These are phyloP conservation scores for Pleurostoma richardsiae DNA, from an alignment of 2,329 filamentous ascomycete genomes.

Conservation along the genomic window DNA sequence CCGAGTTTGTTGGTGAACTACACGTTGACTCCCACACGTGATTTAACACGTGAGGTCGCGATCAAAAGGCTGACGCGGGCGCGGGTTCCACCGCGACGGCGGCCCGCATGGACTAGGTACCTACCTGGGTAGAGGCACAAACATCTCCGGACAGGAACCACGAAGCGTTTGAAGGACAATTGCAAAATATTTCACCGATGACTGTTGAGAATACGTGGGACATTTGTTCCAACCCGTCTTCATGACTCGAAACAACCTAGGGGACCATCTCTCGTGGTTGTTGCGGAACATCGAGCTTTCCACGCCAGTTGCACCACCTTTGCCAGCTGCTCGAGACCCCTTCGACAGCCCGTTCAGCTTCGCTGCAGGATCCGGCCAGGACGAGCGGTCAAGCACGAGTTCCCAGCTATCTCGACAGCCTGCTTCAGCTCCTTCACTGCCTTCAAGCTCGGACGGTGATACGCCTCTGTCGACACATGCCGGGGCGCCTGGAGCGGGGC, in stretches of 20 bases:
- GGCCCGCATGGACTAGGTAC: no score
- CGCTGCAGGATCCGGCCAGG: slow-evolving; percentile 9
- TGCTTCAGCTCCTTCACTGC: slow-evolving; percentile 1
- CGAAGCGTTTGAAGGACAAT: no score
- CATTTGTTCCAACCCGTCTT: slow-evolving; percentile 34
- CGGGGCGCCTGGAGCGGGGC: slow-evolving; percentile 2
- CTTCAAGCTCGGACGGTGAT: slow-evolving; percentile 9
- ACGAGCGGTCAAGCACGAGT: slow-evolving; percentile 2
- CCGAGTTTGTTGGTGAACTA: no score
- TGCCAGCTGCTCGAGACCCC: slow-evolving; percentile 23
- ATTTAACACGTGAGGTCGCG: no score
- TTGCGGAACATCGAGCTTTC: slow-evolving; percentile 39
- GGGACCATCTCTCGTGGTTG: slow-evolving; percentile 53
- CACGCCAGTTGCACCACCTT: slow-evolving; percentile 29
- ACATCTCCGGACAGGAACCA: no score
- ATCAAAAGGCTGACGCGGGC: no score
- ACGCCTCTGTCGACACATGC: slow-evolving; percentile 14
- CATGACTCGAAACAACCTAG: slow-evolving; percentile 60
- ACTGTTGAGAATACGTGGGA: slow-evolving; percentile 14
- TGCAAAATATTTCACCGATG: no score
- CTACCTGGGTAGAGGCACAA: no score
- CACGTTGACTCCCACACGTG: no score
- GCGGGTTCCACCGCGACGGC: no score
- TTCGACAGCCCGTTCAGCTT: slow-evolving; percentile 17
- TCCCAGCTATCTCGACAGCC: background rate